Evolutionary conservation across 2,329 filamentous ascomycete species (phyloP).

Genomic region (Calcarisporium arbuscula): DNA sequence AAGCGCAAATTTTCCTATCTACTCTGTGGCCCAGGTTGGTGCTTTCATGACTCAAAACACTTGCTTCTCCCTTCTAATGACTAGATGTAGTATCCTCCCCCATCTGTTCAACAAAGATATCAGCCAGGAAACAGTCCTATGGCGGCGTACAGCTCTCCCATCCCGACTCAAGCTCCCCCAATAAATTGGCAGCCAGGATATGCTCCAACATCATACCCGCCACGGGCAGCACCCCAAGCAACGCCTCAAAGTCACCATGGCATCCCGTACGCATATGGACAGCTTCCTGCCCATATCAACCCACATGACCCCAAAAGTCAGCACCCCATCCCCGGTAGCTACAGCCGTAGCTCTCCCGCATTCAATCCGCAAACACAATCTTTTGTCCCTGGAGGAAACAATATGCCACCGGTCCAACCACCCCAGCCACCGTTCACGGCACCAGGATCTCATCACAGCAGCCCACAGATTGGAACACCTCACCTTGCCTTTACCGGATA

Average conservation of each 20-base stretch:
- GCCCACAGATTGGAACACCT: conserved; percentile 46
- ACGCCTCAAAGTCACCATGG: conserved; percentile 24
- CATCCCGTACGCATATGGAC: conserved; percentile 68
- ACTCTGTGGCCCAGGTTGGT: conserved; percentile 40
- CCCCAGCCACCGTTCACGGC: conserved; percentile 43
- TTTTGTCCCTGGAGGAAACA: conserved; percentile 63
- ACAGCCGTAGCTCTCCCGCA: conserved; percentile 65
- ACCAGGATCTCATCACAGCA: conserved; percentile 43
- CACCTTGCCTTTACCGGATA: conserved; percentile 45
- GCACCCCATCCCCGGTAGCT: conserved; percentile 80
- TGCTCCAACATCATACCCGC: conserved; percentile 23
- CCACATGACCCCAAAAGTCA: conserved; percentile 68
- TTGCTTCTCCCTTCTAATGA: conserved; percentile 10
- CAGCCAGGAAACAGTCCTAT: conserved; percentile 27
- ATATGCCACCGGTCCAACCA: conserved; percentile 42
- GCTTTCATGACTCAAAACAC: conserved; percentile 6
- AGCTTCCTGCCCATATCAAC: conserved; percentile 64
- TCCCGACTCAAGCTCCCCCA: conserved; percentile 20
- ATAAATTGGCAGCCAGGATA: conserved; percentile 32
- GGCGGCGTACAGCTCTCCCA: conserved; percentile 28
- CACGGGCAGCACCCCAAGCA: conserved; percentile 21
- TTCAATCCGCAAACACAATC: conserved; percentile 95
- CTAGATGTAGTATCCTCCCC: conserved; percentile 22
- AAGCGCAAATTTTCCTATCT: conserved; percentile 37
- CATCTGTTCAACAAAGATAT: conserved; percentile 24